Base-by-base conservation (phyloP, 441 rosid species). In the Mallotus japonicus region DNA sequence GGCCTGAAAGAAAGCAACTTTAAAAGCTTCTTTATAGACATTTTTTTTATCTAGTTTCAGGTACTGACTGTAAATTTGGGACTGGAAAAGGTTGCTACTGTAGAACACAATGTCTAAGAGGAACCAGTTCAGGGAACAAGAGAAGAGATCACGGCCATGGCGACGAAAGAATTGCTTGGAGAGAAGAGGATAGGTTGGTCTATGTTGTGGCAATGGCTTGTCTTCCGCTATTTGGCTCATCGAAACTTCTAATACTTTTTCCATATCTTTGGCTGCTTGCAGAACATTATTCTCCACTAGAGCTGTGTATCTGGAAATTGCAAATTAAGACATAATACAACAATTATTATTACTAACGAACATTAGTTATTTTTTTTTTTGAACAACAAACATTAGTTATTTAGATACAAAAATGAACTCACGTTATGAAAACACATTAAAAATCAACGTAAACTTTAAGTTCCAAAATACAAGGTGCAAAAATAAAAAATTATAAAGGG, bases 211-310 rank as follows among this genome's bases (percentile, higher is more conserved):
- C 1, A 69, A 0, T 0, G 73, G 79, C 10, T 34, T n/a, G 17
- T 85, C 87, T 74, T 89, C 89, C 10, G 81, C 64, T 10, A 83
- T 69, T 64, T 86, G 83, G 40, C 77, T 62, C 40, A 86, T 50
- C 20, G 92, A 63, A 37, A 84, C 81, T 8, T 81, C 84, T 44
- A 89, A 70, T 28, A 91, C 87, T 53, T 75, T 85, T 70, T 79
- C 82, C 89, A 89, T 91, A 83, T 91, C 96, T 58, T 66, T 82
- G 15, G 88, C 89, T 59, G 93, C 96, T 78, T 91, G 91, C 10
- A 55, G 17, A 6, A 75, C 90, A 77, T 90, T 83, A 62, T 80
- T 82, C 76, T 87, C 89, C 37, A 91, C 91, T 3, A 91, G 66
- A n/a, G 93, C 93, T 55, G 93, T 91, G 80, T 83, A 91, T 70